Percentiles rank a stretch among this genome's conserved stretches.
Evolutionary conservation across 1,139 yeast genomes (phyloP).

Genomic region (Diutina pseudorugosa): DNA sequence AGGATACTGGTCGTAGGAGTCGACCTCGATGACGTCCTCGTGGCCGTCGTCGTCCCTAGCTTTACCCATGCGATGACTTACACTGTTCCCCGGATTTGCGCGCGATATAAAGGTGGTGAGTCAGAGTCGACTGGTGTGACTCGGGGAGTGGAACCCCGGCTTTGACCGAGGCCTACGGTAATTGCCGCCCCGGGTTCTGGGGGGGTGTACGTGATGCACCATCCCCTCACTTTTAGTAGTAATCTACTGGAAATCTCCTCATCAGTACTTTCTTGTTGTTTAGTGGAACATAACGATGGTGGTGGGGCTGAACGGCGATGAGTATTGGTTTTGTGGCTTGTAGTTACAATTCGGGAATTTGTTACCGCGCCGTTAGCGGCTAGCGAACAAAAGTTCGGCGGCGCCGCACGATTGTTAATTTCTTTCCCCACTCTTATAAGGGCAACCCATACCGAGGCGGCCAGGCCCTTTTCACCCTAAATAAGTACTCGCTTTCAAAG

Average conservation of each 20-base stretch:
- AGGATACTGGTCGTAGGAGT: background rate
- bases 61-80: background rate
- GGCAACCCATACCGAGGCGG: too few relatives aligned
- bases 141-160: background rate
- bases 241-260: too few relatives aligned
- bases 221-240: too few relatives aligned
- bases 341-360: background rate
- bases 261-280: too few relatives aligned
- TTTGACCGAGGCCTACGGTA: background rate
- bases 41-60: background rate
- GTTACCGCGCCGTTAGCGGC: background rate
- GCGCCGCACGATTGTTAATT: too few relatives aligned
- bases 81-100: background rate
- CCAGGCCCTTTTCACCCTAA: too few relatives aligned
- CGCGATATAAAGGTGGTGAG: background rate
- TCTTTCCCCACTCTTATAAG: too few relatives aligned
- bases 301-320: too few relatives aligned
- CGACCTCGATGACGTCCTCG: background rate
- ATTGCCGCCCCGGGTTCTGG: background rate
- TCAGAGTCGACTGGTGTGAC: background rate
- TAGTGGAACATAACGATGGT: too few relatives aligned
- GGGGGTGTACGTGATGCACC: too few relatives aligned
- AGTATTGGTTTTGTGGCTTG: background rate
- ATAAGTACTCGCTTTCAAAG: too few relatives aligned
- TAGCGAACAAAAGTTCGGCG: background rate